Evolutionary conservation across 768 basidiomycete genomes (phyloP).

Genomic region (Amanita jacksonii): DNA sequence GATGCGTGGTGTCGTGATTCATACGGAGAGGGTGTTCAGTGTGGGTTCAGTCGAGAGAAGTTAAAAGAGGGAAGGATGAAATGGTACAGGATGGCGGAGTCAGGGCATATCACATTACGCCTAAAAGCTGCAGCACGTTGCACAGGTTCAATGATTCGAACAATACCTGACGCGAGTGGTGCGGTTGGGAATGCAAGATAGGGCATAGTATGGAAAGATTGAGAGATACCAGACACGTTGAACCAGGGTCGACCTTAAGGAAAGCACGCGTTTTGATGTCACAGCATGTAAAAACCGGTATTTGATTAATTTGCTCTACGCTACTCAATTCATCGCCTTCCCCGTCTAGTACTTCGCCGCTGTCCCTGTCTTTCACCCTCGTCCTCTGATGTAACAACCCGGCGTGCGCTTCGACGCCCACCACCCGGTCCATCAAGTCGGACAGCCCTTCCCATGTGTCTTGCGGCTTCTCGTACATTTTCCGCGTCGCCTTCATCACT

Average conservation of each 20-base stretch:
- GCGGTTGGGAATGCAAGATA: not conserved
- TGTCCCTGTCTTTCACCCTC: not conserved
- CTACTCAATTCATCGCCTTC: not conserved
- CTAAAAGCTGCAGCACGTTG: constrained; percentile 1
- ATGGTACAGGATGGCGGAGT: not conserved
- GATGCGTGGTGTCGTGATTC: constrained; percentile 16
- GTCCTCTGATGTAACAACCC: not conserved
- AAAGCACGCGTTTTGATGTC: not conserved
- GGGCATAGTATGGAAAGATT: too few relatives aligned
- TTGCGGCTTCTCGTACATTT: not conserved
- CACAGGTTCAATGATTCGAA: not conserved
- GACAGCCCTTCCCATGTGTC: not conserved
- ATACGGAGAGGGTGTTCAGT: constrained; percentile 9
- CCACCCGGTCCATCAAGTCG: not conserved
- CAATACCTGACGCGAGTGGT: not conserved
- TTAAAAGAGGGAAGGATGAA: not conserved
- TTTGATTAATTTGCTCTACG: not conserved
- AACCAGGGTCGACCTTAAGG: not conserved
- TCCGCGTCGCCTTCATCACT: not conserved
- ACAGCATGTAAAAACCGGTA: not conserved
- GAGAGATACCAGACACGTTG: not conserved
- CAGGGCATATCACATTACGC: too few relatives aligned
- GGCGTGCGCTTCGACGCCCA: not conserved
- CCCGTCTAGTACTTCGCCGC: not conserved
- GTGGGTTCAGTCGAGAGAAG: not conserved